These are phyloP conservation scores for Neofusicoccum umdonicola DNA, from an alignment of 2,329 filamentous ascomycete species.

Conservation along the genomic window DNA sequence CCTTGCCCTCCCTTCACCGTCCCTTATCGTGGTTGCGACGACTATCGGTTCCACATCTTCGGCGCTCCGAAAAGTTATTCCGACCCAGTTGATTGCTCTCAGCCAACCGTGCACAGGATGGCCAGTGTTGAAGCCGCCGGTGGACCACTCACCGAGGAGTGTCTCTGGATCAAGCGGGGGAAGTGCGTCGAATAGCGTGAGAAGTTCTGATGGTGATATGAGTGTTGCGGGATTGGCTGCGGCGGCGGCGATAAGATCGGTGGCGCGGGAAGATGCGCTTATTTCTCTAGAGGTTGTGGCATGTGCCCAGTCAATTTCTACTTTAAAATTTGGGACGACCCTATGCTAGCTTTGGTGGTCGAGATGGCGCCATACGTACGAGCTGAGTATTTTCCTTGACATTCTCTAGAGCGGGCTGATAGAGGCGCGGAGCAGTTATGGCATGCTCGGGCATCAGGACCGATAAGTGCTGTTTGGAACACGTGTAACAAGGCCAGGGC, in stretches of 20 bases:
- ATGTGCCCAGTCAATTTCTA: no score
- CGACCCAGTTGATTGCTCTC: conserved; percentile 29
- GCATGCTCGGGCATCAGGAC: no score
- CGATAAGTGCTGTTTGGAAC: no score
- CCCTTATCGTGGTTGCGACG: conserved; percentile 4
- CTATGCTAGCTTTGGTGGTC: no score
- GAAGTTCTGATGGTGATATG: not conserved
- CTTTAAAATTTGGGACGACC: no score
- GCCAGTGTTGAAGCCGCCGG: conserved; percentile 26
- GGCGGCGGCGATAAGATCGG: not conserved
- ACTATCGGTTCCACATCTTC: conserved; percentile 34
- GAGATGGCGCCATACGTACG: no score
- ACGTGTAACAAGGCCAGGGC: no score
- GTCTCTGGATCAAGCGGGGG: not conserved
- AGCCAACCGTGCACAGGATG: conserved; percentile 26
- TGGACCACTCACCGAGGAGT: conserved; percentile 31
- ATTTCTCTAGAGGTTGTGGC: no score
- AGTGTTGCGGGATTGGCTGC: not conserved
- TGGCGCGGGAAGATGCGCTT: no score
- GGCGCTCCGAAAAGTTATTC: conserved; percentile 28
- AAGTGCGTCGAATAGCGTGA: not conserved
- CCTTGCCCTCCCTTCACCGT: not conserved
- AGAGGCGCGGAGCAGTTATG: no score
- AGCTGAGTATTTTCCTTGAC: no score
- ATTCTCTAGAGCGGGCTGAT: no score